A percentile compares a stretch with the other conserved stretches of the same genome.
These are phyloP conservation scores for Trichosporon sp. DNA, from an alignment of 1,284 basidiomycete species.

Conservation along the genomic window DNA sequence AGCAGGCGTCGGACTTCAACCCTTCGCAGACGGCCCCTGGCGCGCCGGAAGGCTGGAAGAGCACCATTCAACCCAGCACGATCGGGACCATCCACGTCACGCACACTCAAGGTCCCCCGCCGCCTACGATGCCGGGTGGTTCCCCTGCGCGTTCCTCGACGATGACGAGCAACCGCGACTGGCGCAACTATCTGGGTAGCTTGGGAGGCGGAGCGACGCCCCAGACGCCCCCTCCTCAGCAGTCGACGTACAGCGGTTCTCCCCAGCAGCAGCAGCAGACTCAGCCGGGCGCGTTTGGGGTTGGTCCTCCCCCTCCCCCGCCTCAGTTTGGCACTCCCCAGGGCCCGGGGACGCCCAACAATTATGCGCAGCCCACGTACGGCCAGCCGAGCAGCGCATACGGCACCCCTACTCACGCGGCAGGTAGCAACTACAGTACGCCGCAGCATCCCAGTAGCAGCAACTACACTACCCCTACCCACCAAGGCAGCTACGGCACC, in stretches of 20 bases:
- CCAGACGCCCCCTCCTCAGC: neutral
- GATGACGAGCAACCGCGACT: slow-evolving; percentile 25
- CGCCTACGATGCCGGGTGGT: neutral
- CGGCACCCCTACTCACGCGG: neutral
- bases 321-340: neutral
- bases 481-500: neutral
- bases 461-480: neutral
- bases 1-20: slow-evolving; percentile 9
- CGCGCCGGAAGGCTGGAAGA: slow-evolving; percentile 8
- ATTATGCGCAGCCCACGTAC: neutral
- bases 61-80: neutral
- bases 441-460: neutral
- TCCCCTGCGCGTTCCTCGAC: slow-evolving; percentile 2
- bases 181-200: slow-evolving; percentile 38
- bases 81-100: neutral
- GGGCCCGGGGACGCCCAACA: neutral
- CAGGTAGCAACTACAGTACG: neutral
- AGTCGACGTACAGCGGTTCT: neutral
- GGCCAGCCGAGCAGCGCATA: neutral
- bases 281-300: neutral
- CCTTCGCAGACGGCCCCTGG: slow-evolving; percentile 3
- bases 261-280: neutral
- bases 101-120: neutral
- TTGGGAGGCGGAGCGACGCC: slow-evolving; percentile 9
- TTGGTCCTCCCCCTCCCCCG: neutral